Base-by-base conservation (phyloP, 163 green algal species). In the Picocystis sp. region DNA sequence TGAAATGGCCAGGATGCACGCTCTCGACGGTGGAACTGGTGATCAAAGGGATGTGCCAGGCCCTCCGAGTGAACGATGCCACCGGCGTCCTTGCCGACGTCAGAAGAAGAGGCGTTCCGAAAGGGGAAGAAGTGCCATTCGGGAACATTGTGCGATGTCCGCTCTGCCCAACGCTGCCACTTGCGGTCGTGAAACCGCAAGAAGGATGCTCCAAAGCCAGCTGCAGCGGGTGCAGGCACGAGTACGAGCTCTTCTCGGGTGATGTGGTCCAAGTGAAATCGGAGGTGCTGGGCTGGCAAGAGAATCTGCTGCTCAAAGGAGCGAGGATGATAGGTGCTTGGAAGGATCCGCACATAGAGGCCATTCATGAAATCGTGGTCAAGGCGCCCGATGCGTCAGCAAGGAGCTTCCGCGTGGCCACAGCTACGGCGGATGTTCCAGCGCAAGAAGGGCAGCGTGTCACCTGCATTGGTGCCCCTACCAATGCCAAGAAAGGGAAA, bases 221-320 rank as follows among this genome's bases (percentile, higher is more conserved):
- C 0, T 84, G 84, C 60, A 67, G 74, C 0, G 62, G 62, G 25
- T 74, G 60, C 13, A 35, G 70, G 33, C 91, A 89, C 45, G 75
- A 88, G 65, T 90, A 81, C 53, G 82, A 92, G 55, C 55, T 92
- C 13, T 92, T 85, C 63, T 79, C 62, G 1, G 82, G 82, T 13
- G 57, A 22, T 0, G 75, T 84, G 6, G 43, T 72, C 14, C 62
- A 49, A 17, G 55, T 57, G 46, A 64, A 34, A 12, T 80, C 64
- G 0, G 81, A 89, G 42, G 76, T 70, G 34, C 67, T 82, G 56
- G 60, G 71, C 24, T 25, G 49, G 9, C 45, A 49, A 3, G 56
- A 58, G 43, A 74, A 71, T 52, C 51, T 75, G 43, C 58, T 81
- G 43, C 44, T 78, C 14, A 53, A 61, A 12, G 52, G 63, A 14